Conservation (phyloP, 1,139 yeast genomes). For the Magnusiomyces tetraspermus region DNA sequence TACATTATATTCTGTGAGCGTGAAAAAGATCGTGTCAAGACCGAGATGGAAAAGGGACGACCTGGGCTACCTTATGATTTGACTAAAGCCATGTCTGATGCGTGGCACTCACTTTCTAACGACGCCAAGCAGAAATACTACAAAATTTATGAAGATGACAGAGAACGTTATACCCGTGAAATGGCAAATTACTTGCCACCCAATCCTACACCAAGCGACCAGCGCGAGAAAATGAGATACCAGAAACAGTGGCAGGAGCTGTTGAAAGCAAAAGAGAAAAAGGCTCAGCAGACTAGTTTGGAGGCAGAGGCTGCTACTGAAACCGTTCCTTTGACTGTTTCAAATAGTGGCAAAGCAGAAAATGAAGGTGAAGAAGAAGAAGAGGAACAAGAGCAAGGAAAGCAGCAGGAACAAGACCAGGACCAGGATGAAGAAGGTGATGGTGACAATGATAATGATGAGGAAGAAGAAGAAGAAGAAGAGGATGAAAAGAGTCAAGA, state of each 20-base stretch:
- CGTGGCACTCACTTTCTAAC: constrained; percentile 70
- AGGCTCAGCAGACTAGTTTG: background rate
- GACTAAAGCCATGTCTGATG: constrained; percentile 70
- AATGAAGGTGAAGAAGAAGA: constrained; percentile 2
- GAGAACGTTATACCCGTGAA: constrained; percentile 63
- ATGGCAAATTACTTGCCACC: constrained; percentile 50
- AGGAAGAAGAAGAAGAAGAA: background rate
- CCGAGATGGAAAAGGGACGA: constrained; percentile 39
- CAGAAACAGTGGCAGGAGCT: constrained; percentile 2
- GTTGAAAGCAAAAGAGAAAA: background rate
- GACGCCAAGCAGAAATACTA: constrained; percentile 67
- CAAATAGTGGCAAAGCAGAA: background rate
- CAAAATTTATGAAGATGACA: constrained; percentile 70
- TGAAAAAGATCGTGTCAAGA: constrained; percentile 66
- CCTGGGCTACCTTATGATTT: constrained; percentile 52
- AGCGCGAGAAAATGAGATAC: constrained; percentile 7
- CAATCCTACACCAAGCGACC: constrained; percentile 21
- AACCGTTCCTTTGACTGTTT: too few relatives aligned
- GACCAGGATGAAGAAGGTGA: background rate
- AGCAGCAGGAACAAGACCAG: background rate
- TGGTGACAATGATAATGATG: background rate
- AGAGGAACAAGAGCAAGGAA: too few relatives aligned
- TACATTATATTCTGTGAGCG: constrained; percentile 78
- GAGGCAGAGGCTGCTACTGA: background rate
- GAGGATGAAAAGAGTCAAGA: background rate